Conservation (phyloP, 257 asterid species). For the Nicotiana knightiana region DNA sequence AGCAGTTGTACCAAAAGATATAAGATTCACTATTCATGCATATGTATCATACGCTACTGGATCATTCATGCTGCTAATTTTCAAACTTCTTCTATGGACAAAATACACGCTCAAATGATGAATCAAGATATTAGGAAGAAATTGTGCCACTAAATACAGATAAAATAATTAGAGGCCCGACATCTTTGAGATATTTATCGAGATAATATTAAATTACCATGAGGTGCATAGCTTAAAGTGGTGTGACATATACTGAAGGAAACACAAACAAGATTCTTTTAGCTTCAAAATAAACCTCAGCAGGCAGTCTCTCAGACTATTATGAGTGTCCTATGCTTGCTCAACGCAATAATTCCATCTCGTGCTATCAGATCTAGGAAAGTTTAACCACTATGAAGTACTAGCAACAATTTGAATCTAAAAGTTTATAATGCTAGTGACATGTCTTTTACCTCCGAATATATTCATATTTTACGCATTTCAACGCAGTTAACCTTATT, state of each 20-base stretch:
- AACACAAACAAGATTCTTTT: neutral
- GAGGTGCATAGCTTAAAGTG: neutral
- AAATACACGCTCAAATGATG: neutral
- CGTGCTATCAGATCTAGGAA: neutral
- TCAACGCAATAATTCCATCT: neutral
- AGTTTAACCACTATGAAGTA: neutral
- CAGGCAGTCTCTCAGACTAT: neutral
- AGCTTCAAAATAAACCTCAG: neutral
- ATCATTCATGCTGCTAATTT: neutral
- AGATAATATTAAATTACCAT: neutral
- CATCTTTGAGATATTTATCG: neutral
- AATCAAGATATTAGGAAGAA: neutral
- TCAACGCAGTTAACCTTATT: neutral
- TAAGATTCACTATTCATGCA: neutral
- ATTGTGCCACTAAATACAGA: neutral
- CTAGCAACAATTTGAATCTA: neutral
- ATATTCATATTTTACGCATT: neutral
- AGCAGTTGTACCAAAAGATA: neutral
- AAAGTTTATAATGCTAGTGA: neutral
- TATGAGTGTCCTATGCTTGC: neutral
- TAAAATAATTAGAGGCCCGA: neutral
- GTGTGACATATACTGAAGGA: neutral
- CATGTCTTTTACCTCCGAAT: neutral
- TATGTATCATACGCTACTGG: neutral
- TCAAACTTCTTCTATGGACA: neutral